Evolutionary conservation across 2,329 filamentous ascomycete genomes (phyloP).

Genomic region (Teratosphaeria zuluensis): DNA sequence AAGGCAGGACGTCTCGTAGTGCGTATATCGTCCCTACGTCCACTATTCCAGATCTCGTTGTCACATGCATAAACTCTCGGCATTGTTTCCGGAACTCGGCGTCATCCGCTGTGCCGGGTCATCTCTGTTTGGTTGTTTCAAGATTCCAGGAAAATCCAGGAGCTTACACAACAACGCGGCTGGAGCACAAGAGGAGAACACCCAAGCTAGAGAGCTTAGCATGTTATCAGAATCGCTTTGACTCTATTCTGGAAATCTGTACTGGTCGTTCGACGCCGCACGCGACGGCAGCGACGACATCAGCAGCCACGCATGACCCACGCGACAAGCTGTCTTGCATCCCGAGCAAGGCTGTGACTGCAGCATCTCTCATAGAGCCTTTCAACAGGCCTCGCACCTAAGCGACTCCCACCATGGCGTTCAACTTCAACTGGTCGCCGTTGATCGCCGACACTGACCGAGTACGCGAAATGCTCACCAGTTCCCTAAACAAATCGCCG

Average conservation of each 20-base stretch:
- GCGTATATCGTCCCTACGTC: not conserved
- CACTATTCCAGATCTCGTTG: not conserved
- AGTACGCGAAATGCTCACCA: conserved; percentile 86
- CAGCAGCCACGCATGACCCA: conserved; percentile 6
- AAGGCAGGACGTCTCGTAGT: too few relatives aligned
- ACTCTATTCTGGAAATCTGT: not conserved
- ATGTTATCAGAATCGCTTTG: not conserved
- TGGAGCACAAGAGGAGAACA: not conserved
- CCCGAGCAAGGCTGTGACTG: conserved; percentile 10
- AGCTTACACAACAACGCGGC: not conserved
- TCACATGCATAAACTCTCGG: not conserved
- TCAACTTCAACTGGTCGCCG: conserved; percentile 99
- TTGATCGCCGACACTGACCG: conserved; percentile 88
- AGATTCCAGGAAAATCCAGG: not conserved
- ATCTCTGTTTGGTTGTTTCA: not conserved
- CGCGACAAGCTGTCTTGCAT: conserved; percentile 16
- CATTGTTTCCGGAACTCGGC: not conserved
- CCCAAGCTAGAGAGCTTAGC: not conserved
- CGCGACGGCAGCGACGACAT: not conserved
- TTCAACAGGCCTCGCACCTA: conserved; percentile 5
- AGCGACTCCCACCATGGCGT: conserved; percentile 59
- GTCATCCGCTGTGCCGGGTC: not conserved
- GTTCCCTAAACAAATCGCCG: conserved; percentile 91
- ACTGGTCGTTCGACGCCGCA: not conserved
- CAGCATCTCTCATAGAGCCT: not conserved